phyloP scores from a whole-genome alignment of 306 rosid species.

The Medicago lupulina region DNA sequence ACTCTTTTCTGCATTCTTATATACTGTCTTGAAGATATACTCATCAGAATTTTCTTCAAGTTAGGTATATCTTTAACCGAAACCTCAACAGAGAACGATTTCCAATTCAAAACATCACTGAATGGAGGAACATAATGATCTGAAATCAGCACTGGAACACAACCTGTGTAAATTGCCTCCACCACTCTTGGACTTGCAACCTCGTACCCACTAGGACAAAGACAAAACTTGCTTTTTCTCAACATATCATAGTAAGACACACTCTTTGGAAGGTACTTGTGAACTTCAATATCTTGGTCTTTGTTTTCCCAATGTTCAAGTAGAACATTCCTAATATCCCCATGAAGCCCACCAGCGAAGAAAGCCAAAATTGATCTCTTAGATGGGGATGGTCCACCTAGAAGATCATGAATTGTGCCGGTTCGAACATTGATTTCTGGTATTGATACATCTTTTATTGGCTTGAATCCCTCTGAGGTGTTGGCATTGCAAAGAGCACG shows the following conservation, averaged over 20 bases:
- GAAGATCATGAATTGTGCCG: conserved; percentile 57
- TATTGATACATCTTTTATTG: conserved; percentile 76
- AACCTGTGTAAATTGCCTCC: conserved; percentile 93
- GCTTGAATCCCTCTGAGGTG: conserved; percentile 90
- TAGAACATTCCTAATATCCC: conserved; percentile 64
- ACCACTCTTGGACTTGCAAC: conserved; percentile 94
- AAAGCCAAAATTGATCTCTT: conserved; percentile 71
- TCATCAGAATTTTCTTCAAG: conserved; percentile 71
- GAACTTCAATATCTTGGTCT: conserved; percentile 68
- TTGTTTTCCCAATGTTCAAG: conserved; percentile 89
- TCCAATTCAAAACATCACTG: conserved; percentile 89
- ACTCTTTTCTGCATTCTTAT: conserved; percentile 87
- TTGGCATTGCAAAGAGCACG: conserved; percentile 90
- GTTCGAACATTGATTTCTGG: conserved; percentile 84
- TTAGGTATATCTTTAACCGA: conserved; percentile 68
- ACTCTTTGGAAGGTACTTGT: conserved; percentile 81
- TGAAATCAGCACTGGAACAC: conserved; percentile 87
- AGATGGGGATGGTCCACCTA: conserved; percentile 88
- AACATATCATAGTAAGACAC: conserved; percentile 77
- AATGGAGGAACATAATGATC: conserved; percentile 87
- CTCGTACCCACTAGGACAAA: conserved; percentile 96
- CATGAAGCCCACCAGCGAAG: conserved; percentile 94
- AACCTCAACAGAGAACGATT: conserved; percentile 80
- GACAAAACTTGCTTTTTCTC: conserved; percentile 78
- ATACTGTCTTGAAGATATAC: conserved; percentile 69